These are phyloP conservation scores for Alternaria sp. DNA, from an alignment of 2,329 filamentous ascomycete species.

Conservation along the genomic window DNA sequence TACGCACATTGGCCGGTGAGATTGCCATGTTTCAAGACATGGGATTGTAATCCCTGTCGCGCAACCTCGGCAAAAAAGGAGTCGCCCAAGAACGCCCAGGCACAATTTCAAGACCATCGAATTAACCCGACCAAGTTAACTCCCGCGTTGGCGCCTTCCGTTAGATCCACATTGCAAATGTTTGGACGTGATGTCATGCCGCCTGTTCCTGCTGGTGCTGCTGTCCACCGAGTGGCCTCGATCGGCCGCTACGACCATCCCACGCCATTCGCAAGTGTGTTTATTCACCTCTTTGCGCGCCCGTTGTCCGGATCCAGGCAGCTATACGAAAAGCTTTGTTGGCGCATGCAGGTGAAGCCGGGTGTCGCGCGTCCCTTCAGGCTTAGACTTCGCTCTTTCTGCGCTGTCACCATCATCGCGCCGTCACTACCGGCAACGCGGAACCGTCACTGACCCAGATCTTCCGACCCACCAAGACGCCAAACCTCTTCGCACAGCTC, in stretches of 20 bases:
- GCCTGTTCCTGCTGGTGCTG: conserved; percentile 7
- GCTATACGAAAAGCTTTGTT: not conserved
- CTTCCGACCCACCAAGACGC: not conserved
- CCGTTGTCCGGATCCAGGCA: not conserved
- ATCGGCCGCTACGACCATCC: not conserved
- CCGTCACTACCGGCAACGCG: not conserved
- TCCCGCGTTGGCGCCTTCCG: not conserved
- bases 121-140: not conserved
- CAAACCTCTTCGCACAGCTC: not conserved
- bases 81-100: conserved; percentile 6
- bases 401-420: conserved; percentile 2
- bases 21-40: not conserved
- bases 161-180: not conserved
- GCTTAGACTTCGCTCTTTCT: not conserved
- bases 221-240: not conserved
- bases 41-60: not conserved
- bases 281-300: not conserved
- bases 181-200: conserved; percentile 9
- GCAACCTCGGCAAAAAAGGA: not conserved
- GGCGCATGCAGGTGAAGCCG: conserved; percentile 6
- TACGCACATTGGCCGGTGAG: not conserved
- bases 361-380: not conserved
- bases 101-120: not conserved
- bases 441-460: not conserved
- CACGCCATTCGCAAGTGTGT: not conserved